phyloP scores from a whole-genome alignment of 345 rosid genomes.

The Eucalyptus dawsonii region DNA sequence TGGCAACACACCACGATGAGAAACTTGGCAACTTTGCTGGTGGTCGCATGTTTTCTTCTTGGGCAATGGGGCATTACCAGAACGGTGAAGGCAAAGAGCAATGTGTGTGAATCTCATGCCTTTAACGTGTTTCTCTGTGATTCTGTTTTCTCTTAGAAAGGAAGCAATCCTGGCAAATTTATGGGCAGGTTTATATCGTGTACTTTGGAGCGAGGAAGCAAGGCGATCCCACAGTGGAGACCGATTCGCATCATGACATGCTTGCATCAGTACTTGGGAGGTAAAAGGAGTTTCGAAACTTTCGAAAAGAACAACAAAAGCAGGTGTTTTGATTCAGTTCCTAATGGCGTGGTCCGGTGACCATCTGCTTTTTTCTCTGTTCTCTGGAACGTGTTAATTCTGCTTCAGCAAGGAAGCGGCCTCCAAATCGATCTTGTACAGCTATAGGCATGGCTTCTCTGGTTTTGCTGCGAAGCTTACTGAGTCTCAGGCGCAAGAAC shows the following conservation, averaged over 20 bases:
- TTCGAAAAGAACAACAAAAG: neutral
- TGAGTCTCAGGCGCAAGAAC: slow-evolving; percentile 35
- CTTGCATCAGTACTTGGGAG: slow-evolving; percentile 51
- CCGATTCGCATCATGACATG: slow-evolving; percentile 49
- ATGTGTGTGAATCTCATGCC: neutral
- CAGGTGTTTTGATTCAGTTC: neutral
- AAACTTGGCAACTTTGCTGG: neutral
- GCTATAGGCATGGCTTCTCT: slow-evolving; percentile 66
- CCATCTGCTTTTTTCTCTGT: neutral
- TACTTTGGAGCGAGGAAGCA: slow-evolving; percentile 48
- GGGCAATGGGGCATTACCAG: neutral
- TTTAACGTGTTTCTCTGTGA: neutral
- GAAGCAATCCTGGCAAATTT: neutral
- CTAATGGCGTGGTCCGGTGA: neutral
- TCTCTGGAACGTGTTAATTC: neutral
- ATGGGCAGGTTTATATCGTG: slow-evolving; percentile 43
- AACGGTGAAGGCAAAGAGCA: slow-evolving; percentile 5
- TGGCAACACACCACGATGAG: neutral
- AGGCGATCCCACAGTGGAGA: slow-evolving; percentile 19
- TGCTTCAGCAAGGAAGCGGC: slow-evolving; percentile 46
- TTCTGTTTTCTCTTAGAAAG: neutral
- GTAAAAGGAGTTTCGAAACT: slow-evolving; percentile 1
- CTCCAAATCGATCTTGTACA: slow-evolving; percentile 41
- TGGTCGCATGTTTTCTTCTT: neutral
- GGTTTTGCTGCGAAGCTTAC: slow-evolving; percentile 72